Percentiles rank a stretch among this genome's conserved stretches.
Conservation (phyloP, 2,329 filamentous ascomycete genomes). For the Cladophialophora yegresii region DNA sequence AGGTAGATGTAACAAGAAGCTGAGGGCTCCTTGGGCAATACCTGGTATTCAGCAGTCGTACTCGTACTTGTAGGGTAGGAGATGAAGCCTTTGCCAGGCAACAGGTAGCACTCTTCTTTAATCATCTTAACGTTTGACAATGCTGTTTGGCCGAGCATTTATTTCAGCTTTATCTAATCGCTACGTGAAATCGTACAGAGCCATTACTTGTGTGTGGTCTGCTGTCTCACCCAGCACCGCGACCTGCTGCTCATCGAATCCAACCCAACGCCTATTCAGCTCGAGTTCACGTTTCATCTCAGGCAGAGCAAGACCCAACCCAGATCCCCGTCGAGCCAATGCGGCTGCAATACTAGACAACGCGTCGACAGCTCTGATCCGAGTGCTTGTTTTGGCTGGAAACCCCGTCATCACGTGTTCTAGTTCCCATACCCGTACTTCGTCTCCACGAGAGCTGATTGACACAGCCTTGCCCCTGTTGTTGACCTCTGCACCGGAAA, state of each 20-base stretch:
- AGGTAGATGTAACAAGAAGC: background rate
- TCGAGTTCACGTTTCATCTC: constrained; percentile 45
- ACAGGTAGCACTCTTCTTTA: too few species aligned
- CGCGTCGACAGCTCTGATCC: constrained; percentile 46
- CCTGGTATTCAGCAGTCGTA: too few species aligned
- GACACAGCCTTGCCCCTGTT: constrained; percentile 84
- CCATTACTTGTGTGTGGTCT: constrained; percentile 67
- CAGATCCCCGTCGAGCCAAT: constrained; percentile 37
- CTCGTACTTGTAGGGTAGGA: background rate
- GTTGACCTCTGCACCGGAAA: constrained; percentile 82
- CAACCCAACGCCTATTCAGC: constrained; percentile 66
- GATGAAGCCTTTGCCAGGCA: background rate
- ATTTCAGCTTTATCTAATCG: background rate
- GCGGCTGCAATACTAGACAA: constrained; percentile 24
- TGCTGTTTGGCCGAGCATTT: background rate
- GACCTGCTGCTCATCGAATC: constrained; percentile 91
- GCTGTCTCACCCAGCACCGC: constrained; percentile 73
- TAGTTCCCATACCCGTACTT: constrained; percentile 85
- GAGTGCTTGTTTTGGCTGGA: constrained; percentile 56
- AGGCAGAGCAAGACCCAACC: constrained; percentile 42
- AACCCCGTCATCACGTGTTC: constrained; percentile 57
- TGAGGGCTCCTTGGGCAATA: background rate
- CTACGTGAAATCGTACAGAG: constrained; percentile 85
- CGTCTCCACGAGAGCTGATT: constrained; percentile 76
- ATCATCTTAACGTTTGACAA: background rate